These are phyloP conservation scores for Rhynchosporium secalis DNA, from an alignment of 2,329 filamentous ascomycete species.

Conservation along the genomic window DNA sequence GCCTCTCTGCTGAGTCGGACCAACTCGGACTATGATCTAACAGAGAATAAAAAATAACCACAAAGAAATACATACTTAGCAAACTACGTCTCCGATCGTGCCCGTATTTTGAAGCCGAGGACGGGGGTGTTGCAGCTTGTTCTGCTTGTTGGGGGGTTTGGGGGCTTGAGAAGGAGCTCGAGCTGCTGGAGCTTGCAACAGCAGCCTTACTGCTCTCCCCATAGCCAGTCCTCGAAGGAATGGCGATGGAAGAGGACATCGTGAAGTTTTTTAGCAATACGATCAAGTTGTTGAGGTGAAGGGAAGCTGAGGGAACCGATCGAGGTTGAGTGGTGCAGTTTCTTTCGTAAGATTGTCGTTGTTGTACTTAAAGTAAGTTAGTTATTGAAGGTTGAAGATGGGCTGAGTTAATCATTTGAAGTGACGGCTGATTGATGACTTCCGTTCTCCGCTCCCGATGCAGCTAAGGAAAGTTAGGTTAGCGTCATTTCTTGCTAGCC, in stretches of 20 bases:
- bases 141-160: slow-evolving; percentile 50
- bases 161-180: slow-evolving; percentile 58
- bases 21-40: slow-evolving; percentile 8
- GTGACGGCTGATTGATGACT: slow-evolving; percentile 15
- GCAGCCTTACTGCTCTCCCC: slow-evolving; percentile 46
- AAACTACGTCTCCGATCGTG: slow-evolving; percentile 62
- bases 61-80: slow-evolving; percentile 51
- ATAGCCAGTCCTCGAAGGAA: slow-evolving; percentile 52
- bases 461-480: slow-evolving; percentile 8
- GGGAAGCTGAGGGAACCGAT: neutral
- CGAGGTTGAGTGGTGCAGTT: slow-evolving; percentile 13
- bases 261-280: slow-evolving; percentile 20
- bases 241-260: slow-evolving; percentile 69
- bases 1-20: slow-evolving; percentile 12
- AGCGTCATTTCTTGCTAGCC: slow-evolving; percentile 9
- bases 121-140: slow-evolving; percentile 43
- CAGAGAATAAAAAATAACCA: slow-evolving; percentile 8
- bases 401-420: slow-evolving; percentile 6
- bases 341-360: slow-evolving; percentile 16
- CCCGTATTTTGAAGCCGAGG: slow-evolving; percentile 43
- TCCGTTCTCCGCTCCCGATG: slow-evolving; percentile 10
- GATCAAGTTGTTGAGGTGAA: slow-evolving; percentile 8
- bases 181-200: slow-evolving; percentile 45
- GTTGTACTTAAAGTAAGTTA: slow-evolving; percentile 12
- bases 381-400: slow-evolving; percentile 9